Base-by-base conservation (phyloP, 495 filamentous ascomycete genomes). In the Xylaria cubensis region DNA sequence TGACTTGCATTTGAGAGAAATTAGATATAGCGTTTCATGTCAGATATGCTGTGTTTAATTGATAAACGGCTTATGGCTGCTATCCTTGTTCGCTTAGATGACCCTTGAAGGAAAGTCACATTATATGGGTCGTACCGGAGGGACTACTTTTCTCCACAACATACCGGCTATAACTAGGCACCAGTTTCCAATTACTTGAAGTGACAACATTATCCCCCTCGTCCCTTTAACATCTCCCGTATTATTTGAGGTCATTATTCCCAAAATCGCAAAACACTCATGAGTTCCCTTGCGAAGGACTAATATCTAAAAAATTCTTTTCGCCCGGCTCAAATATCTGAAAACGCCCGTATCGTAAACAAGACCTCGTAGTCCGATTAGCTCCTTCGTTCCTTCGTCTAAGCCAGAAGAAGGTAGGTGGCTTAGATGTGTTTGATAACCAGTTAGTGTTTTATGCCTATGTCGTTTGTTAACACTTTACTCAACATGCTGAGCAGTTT, bases 251-350 rank as follows among this genome's bases (percentile, higher is more conserved):
- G 29, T 5, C 15, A 59, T 59, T 59, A 4, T n/a, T 36, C 29
- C 55, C 4, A 56, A 34, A 34, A 32, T 5, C 10, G 21, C 8
- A 19, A 59, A 32, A 36, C 24, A 32, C 15, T 59, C 34, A n/a
- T 36, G n/a, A 61, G 39, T 17, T 39, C 58, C 58, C 2, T 39
- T 61, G 19, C 12, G 58, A 61, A 61, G 58, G 58, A 61, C 58
- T 17, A 19, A 39, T 39, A 21, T 61, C 58, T 61, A 61, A 36
- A 21, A 61, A 36, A 2, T 36, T 8, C 2, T 3, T 21, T 17
- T 10, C n/a, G 34, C 10, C 8, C 7, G 0, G 26, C 7, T 17
- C 32, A 61, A 61, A n/a, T 61, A n/a, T 19, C 32, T 39, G 17
- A 36, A 0, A 36, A 39, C 56, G 56, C 56, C 56, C 15, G 3